Evolutionary conservation across 495 filamentous ascomycete species (phyloP).

Genomic region (Geopyxis carbonaria): DNA sequence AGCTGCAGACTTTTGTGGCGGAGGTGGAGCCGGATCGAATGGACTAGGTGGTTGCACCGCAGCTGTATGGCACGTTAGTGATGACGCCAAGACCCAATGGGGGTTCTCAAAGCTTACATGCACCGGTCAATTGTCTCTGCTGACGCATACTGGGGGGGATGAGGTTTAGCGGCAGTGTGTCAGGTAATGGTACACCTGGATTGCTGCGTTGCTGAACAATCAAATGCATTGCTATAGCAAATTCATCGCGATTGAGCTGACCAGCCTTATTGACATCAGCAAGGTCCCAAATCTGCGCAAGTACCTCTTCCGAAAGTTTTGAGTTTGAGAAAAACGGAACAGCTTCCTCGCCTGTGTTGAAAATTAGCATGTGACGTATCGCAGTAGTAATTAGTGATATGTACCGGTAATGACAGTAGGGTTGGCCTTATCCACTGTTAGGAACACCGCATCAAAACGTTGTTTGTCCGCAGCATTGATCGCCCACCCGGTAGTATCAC

Average conservation of each 20-base stretch:
- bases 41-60: conserved; percentile 26
- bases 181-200: conserved; percentile 48
- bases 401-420: conserved; percentile 62
- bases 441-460: conserved; percentile 70
- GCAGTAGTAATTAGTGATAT: no score
- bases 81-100: conserved; percentile 1
- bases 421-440: conserved; percentile 59
- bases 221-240: conserved; percentile 94
- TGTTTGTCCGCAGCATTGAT: conserved; percentile 67
- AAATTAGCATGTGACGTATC: background rate
- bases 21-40: conserved; percentile 33
- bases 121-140: conserved; percentile 28
- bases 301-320: conserved; percentile 66
- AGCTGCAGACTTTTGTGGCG: conserved; percentile 53
- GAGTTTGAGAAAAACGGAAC: conserved; percentile 88
- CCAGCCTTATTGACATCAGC: conserved; percentile 87
- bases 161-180: conserved; percentile 57
- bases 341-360: conserved; percentile 53
- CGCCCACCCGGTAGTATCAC: conserved; percentile 47
- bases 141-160: conserved; percentile 79
- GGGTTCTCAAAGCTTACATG: conserved; percentile 7
- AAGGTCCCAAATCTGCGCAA: conserved; percentile 96
- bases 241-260: conserved; percentile 69
- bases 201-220: conserved; percentile 73
- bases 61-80: conserved; percentile 6